Evolutionary conservation across 1,284 basidiomycete species (phyloP).

Genomic region (Chiua sp.): DNA sequence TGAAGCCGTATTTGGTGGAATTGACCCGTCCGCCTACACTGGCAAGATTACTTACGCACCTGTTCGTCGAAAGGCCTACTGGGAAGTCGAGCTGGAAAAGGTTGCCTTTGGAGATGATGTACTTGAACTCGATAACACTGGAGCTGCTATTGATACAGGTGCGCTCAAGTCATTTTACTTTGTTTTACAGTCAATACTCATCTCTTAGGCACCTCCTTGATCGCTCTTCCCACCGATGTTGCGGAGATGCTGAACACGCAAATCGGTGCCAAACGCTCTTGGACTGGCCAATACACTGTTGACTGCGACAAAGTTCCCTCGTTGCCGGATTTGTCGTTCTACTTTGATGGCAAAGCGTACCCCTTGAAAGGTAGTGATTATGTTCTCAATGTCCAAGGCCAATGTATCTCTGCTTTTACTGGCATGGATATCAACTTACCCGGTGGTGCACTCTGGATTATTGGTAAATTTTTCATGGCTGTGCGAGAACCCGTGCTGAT

Average conservation of each 20-base stretch:
- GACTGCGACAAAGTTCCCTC: conserved; percentile 86
- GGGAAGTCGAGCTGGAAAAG: conserved; percentile 95
- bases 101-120: conserved; percentile 86
- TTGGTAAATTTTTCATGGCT: conserved; percentile 63
- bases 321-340: conserved; percentile 90
- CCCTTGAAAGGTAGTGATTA: conserved; percentile 88
- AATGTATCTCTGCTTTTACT: conserved; percentile 95
- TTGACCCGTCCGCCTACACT: conserved; percentile 80
- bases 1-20: conserved; percentile 93
- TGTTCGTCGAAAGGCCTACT: conserved; percentile 96
- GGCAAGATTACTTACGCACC: conserved; percentile 92
- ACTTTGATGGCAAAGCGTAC: conserved; percentile 83
- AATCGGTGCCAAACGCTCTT: conserved; percentile 90
- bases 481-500: conserved; percentile 12
- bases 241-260: conserved; percentile 99
- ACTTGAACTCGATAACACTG: conserved; percentile 88
- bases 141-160: conserved; percentile 97
- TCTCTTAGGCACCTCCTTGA: conserved; percentile 80
- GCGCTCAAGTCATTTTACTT: conserved; percentile 25
- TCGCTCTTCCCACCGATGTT: conserved; percentile 91
- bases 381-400: conserved; percentile 86
- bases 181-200: conserved; percentile 6
- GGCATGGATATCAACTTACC: conserved; percentile 93
- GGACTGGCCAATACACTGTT: conserved; percentile 95
- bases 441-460: conserved; percentile 90